Evolutionary conservation across 2,329 filamentous ascomycete genomes (phyloP).

Genomic region (Alternaria sp.): DNA sequence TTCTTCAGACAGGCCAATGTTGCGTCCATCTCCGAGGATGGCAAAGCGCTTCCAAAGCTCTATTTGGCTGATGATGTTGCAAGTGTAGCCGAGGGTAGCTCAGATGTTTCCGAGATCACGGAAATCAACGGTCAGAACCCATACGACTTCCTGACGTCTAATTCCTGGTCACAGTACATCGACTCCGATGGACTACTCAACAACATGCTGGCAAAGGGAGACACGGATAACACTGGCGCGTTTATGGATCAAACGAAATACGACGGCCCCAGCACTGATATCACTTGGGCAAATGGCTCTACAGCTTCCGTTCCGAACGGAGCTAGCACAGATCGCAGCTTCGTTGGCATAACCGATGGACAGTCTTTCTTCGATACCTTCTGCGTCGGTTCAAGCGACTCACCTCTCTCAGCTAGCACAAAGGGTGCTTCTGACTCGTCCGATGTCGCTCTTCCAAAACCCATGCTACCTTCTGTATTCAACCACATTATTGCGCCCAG

Average conservation of each 20-base stretch:
- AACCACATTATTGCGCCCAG: constrained; percentile 8
- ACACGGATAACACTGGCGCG: constrained; percentile 22
- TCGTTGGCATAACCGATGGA: constrained; percentile 42
- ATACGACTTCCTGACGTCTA: constrained; percentile 29
- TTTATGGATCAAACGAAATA: constrained; percentile 26
- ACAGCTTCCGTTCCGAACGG: constrained; percentile 18
- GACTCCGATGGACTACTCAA: constrained; percentile 32
- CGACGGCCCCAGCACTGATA: constrained; percentile 29
- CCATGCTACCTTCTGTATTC: background rate
- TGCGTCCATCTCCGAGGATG: constrained; percentile 40
- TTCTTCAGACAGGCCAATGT: constrained; percentile 24
- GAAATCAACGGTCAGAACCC: constrained; percentile 36
- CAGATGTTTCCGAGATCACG: constrained; percentile 32
- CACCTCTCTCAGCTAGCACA: background rate
- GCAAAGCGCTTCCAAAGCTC: constrained; percentile 41
- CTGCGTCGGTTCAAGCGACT: constrained; percentile 22
- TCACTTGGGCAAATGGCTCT: constrained; percentile 44
- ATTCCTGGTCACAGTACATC: constrained; percentile 25
- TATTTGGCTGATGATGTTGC: constrained; percentile 34
- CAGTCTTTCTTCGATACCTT: constrained; percentile 47
- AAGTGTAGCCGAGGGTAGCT: constrained; percentile 13
- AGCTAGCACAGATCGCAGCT: constrained; percentile 26
- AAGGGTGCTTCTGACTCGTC: constrained; percentile 1
- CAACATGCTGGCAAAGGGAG: constrained; percentile 29
- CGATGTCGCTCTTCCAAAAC: background rate